A percentile compares a stretch with the other conserved stretches of the same genome.
phyloP scores from a whole-genome alignment of 345 rosid species.

The Lumnitzera racemosa region DNA sequence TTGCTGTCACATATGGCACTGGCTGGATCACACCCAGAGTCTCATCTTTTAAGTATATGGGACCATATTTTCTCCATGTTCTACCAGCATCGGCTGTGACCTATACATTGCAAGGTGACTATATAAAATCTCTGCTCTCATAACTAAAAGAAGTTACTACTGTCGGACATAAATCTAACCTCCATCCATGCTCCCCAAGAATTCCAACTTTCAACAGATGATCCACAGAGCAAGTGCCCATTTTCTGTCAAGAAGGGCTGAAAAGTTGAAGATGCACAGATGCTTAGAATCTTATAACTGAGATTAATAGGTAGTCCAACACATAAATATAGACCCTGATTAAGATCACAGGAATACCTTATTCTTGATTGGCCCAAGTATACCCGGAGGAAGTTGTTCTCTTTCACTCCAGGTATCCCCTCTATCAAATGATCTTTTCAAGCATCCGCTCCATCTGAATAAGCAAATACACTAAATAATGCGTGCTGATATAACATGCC shows the following conservation, averaged over 20 bases:
- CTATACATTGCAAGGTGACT: conserved; percentile 23
- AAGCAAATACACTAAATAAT: conserved; percentile 5
- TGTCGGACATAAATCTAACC: conserved; percentile 33
- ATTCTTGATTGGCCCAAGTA: conserved; percentile 79
- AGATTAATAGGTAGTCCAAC: not conserved
- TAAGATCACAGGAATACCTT: conserved; percentile 34
- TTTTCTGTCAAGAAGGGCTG: conserved; percentile 80
- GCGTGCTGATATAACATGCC: not conserved
- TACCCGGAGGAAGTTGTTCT: conserved; percentile 92
- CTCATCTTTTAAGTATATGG: conserved; percentile 54
- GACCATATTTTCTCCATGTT: conserved; percentile 82
- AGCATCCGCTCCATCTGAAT: conserved; percentile 89
- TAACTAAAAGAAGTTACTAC: conserved; percentile 5
- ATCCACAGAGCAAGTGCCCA: conserved; percentile 72
- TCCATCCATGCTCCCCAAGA: conserved; percentile 96
- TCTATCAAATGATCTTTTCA: conserved; percentile 78
- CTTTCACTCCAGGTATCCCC: conserved; percentile 68
- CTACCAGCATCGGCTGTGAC: conserved; percentile 64
- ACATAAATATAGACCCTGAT: not conserved
- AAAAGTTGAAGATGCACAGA: not conserved
- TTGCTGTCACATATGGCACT: conserved; percentile 59
- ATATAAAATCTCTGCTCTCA: conserved; percentile 1
- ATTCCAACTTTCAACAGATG: conserved; percentile 92
- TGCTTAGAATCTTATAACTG: not conserved
- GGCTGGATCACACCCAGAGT: conserved; percentile 93